Percentiles rank a stretch among this genome's conserved stretches.
phyloP scores from a whole-genome alignment of 139 green algal genomes.

The Zygnema cylindricum region DNA sequence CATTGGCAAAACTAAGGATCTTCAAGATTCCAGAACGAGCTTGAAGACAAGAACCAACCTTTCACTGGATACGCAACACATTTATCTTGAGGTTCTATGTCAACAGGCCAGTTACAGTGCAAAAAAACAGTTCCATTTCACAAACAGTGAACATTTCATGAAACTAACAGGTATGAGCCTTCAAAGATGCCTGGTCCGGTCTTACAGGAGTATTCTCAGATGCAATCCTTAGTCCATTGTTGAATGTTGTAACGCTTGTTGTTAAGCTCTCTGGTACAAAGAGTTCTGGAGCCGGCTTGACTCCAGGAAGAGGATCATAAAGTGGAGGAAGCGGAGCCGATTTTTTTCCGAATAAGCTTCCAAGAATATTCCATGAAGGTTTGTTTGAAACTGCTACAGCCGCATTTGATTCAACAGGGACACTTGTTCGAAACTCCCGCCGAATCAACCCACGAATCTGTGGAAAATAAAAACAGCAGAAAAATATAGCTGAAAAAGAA shows the following conservation, averaged over 20 bases:
- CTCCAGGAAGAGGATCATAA: slow-evolving; percentile 76
- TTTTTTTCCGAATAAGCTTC: neutral
- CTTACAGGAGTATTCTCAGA: slow-evolving; percentile 85
- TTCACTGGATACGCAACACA: too few relatives aligned
- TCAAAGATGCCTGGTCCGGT: too few relatives aligned
- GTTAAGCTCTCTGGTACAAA: slow-evolving; percentile 55
- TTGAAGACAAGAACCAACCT: too few relatives aligned
- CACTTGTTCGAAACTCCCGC: slow-evolving; percentile 1
- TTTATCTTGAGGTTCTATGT: too few relatives aligned
- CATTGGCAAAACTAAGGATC: too few relatives aligned
- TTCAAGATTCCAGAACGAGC: too few relatives aligned
- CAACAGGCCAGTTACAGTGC: too few relatives aligned
- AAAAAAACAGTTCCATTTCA: too few relatives aligned
- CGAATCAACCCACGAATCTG: neutral
- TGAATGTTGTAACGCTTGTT: slow-evolving; percentile 83
- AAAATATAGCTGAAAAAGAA: neutral
- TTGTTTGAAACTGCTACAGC: neutral
- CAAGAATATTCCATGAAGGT: neutral
- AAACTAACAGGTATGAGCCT: too few relatives aligned
- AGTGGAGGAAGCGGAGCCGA: slow-evolving; percentile 67
- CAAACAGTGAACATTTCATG: too few relatives aligned
- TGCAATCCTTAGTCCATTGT: slow-evolving; percentile 86
- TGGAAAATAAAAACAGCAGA: neutral
- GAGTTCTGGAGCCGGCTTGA: slow-evolving; percentile 59
- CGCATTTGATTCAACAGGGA: neutral